phyloP scores from a whole-genome alignment of 179 eudicot species.

The Gypsophila paniculata region DNA sequence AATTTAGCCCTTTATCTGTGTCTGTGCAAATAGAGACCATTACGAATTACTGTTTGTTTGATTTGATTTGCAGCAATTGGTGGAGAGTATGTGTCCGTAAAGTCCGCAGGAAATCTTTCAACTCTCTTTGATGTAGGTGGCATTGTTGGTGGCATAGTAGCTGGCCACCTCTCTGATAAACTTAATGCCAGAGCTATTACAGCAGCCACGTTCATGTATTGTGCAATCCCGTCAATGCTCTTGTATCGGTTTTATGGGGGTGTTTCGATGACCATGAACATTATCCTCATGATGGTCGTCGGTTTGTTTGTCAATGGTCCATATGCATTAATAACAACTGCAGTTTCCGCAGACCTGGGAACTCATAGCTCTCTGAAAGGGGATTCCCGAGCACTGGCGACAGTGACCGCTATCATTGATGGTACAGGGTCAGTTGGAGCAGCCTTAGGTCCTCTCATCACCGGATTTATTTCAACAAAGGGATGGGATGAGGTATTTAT shows the following conservation, averaged over 20 bases:
- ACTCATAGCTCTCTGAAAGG: constrained; percentile 86
- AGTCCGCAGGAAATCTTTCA: constrained; percentile 93
- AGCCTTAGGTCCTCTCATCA: constrained; percentile 82
- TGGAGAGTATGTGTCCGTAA: constrained; percentile 74
- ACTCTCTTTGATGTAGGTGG: constrained; percentile 94
- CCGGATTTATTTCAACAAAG: constrained; percentile 75
- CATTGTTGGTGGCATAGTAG: constrained; percentile 81
- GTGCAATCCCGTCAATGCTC: constrained; percentile 77
- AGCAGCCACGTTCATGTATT: constrained; percentile 82
- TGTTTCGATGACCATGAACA: constrained; percentile 56
- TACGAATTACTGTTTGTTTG: constrained; percentile 7
- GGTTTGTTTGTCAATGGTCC: constrained; percentile 94
- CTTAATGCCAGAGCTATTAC: constrained; percentile 84
- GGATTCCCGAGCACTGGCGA: constrained; percentile 88
- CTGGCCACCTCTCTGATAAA: constrained; percentile 88
- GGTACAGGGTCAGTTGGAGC: constrained; percentile 98
- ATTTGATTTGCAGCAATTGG: constrained; percentile 61
- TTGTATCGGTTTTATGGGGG: constrained; percentile 70
- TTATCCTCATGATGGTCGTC: constrained; percentile 75
- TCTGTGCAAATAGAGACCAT: background rate
- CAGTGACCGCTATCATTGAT: constrained; percentile 95
- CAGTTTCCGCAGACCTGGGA: constrained; percentile 95
- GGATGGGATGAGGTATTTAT: constrained; percentile 83
- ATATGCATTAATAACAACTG: constrained; percentile 94
- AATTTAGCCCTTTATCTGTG: no score